phyloP scores from a whole-genome alignment of 139 green algal species.

The Eudorina sp. region DNA sequence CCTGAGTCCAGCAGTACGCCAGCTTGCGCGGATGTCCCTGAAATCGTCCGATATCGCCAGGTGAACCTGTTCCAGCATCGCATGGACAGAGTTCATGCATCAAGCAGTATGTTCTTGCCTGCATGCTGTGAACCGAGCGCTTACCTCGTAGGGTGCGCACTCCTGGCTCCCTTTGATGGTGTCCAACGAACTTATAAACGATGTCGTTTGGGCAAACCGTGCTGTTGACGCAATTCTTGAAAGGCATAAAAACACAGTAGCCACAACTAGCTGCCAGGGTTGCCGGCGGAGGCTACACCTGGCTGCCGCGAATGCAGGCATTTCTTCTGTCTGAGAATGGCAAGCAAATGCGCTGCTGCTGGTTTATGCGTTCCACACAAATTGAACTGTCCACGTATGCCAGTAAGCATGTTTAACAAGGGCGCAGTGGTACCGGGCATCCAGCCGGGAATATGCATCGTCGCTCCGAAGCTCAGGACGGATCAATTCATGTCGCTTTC shows the following conservation, averaged over 20 bases:
- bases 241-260: background rate
- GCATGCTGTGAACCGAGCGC: background rate
- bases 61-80: constrained; percentile 36
- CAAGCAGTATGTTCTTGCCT: too few relatives aligned
- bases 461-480: too few relatives aligned
- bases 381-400: too few relatives aligned
- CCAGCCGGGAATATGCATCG: too few relatives aligned
- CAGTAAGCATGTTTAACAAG: too few relatives aligned
- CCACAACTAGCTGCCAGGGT: background rate
- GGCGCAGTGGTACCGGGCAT: too few relatives aligned
- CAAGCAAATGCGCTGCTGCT: background rate
- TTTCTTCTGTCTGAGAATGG: constrained; percentile 1
- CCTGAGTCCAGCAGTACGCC: constrained; percentile 16
- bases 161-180: background rate
- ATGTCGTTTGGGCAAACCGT: background rate
- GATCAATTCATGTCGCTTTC: too few relatives aligned
- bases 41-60: constrained; percentile 15
- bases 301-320: background rate
- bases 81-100: too few relatives aligned
- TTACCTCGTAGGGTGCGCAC: background rate
- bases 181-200: background rate
- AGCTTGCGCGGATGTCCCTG: background rate
- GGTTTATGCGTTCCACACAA: background rate
- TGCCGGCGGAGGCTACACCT: background rate
- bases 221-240: background rate